A percentile compares a stretch with the other conserved stretches of the same genome.
Evolutionary conservation across 768 basidiomycete genomes (phyloP).

Genomic region (Lanmaoa pseudosensibilis): DNA sequence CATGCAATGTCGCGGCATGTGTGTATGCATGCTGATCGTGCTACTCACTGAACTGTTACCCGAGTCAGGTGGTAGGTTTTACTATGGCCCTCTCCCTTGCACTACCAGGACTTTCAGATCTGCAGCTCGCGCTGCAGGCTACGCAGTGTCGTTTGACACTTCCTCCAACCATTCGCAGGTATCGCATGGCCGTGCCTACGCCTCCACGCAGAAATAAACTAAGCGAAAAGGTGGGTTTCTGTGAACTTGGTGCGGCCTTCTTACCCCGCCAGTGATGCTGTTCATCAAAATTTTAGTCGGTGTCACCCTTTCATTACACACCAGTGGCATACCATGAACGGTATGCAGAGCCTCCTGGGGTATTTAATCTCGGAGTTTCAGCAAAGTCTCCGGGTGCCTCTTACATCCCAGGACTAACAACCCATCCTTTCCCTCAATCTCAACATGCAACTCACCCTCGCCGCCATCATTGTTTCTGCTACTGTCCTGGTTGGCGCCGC

Average conservation of each 20-base stretch:
- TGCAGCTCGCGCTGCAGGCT: neutral
- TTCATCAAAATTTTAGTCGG: neutral
- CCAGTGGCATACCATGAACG: neutral
- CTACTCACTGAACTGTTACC: neutral
- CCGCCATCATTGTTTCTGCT: constrained; percentile 8
- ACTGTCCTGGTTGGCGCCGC: constrained; percentile 17
- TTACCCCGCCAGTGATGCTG: neutral
- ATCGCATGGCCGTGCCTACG: too few species aligned
- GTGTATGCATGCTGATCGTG: neutral
- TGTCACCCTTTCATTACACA: neutral
- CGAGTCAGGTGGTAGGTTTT: neutral
- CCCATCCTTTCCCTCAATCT: neutral
- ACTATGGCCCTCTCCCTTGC: neutral
- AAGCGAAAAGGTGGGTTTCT: neutral
- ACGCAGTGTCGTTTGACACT: neutral
- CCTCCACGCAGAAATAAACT: neutral
- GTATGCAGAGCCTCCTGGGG: neutral
- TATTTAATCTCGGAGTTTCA: constrained; percentile 13
- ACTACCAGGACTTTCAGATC: neutral
- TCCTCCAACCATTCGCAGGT: neutral
- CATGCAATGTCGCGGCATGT: neutral
- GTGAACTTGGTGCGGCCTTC: constrained; percentile 4
- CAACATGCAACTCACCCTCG: constrained; percentile 21
- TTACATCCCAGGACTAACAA: neutral
- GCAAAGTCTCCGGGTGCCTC: neutral